Conservation (phyloP, 306 rosid species). For the Crataegus laevigata region DNA sequence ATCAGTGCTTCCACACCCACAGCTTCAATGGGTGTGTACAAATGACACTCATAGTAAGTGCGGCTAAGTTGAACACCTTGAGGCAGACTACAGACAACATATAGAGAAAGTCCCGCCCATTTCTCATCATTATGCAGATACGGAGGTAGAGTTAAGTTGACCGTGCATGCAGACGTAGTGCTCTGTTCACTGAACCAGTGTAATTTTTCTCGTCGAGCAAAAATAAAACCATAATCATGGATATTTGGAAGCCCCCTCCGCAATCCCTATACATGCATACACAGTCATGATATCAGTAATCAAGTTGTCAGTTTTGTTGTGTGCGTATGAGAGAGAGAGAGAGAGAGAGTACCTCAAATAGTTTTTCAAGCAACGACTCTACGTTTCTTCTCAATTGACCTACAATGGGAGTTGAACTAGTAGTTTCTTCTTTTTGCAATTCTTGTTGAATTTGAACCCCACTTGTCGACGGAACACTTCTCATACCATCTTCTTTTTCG, state of each 20-base stretch:
- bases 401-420: neutral
- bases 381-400: neutral
- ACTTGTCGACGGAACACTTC: neutral
- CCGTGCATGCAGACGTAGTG: neutral
- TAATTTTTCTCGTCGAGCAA: neutral
- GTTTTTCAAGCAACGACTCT: neutral
- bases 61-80: neutral
- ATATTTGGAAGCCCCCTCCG: neutral
- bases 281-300: neutral
- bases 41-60: neutral
- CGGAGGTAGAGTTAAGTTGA: neutral
- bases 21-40: neutral
- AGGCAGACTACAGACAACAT: neutral
- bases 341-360: neutral
- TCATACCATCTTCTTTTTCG: neutral
- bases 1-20: too few species aligned
- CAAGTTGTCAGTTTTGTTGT: neutral
- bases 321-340: neutral
- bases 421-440: neutral
- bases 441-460: neutral
- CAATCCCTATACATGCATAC: neutral
- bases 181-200: neutral
- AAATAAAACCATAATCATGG: neutral
- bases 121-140: neutral
- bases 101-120: constrained; percentile 4